These are phyloP conservation scores for Phytophthora lateralis DNA, from an alignment of 352 stramenopile genomes.

Conservation along the genomic window DNA sequence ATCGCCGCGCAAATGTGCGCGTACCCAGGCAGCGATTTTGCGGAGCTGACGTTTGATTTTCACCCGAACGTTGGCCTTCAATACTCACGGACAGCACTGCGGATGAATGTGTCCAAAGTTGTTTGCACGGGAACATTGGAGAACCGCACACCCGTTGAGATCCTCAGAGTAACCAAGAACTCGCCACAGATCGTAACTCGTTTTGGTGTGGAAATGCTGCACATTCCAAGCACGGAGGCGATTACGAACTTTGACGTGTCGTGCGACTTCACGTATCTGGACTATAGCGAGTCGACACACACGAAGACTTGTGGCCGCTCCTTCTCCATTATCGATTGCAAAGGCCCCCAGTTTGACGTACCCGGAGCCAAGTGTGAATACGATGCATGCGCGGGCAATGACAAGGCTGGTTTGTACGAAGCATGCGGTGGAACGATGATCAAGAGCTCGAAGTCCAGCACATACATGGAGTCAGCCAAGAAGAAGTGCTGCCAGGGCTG, in stretches of 20 bases:
- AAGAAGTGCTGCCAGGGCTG: conserved; percentile 57
- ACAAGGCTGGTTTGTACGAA: conserved; percentile 49
- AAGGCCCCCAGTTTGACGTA: conserved; percentile 50
- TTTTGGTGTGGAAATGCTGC: conserved; percentile 62
- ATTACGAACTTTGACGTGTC: conserved; percentile 51
- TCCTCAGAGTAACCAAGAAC: conserved; percentile 40
- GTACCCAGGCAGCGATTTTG: conserved; percentile 65
- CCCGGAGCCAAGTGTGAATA: conserved; percentile 46
- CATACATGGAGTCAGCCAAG: conserved; percentile 25
- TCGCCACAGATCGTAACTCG: conserved; percentile 53
- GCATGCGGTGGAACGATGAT: conserved; percentile 56
- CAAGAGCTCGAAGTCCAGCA: conserved; percentile 15
- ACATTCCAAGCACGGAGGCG: conserved; percentile 35
- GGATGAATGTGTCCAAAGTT: conserved; percentile 46
- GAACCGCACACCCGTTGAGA: conserved; percentile 33
- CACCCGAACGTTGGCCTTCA: conserved; percentile 46
- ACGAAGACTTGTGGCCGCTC: conserved; percentile 45
- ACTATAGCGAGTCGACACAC: conserved; percentile 18
- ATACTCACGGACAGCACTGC: conserved; percentile 37
- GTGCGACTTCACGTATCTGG: conserved; percentile 63
- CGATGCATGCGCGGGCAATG: conserved; percentile 34
- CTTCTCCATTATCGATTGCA: conserved; percentile 68
- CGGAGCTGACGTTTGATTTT: conserved; percentile 69
- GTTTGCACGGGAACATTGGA: conserved; percentile 44
- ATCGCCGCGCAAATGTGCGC: conserved; percentile 45